phyloP scores from a whole-genome alignment of 176 grass and related monocot species.

The Ensete glaucum region DNA sequence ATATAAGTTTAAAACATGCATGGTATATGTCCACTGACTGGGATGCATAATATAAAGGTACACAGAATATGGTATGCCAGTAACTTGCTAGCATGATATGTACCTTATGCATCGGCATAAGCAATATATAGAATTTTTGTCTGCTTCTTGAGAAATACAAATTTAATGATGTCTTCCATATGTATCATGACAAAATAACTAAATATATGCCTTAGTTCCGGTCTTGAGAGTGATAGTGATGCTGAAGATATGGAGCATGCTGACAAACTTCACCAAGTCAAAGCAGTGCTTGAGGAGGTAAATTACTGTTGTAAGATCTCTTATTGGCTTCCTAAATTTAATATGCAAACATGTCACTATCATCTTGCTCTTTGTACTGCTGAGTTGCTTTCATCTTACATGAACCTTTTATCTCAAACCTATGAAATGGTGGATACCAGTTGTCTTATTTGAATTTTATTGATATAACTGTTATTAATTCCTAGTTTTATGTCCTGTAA shows the following conservation, averaged over 20 bases:
- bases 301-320: not conserved
- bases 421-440: not conserved
- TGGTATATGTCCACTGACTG: too few species aligned
- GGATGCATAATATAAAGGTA: too few species aligned
- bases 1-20: too few species aligned
- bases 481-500: too few species aligned
- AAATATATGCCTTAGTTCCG: conserved; percentile 53
- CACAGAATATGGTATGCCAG: too few species aligned
- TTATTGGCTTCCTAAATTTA: not conserved
- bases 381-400: not conserved
- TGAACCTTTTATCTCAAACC: not conserved
- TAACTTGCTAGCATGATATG: too few species aligned
- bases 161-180: not conserved
- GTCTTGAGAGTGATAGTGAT: conserved; percentile 96
- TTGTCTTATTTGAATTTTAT: not conserved
- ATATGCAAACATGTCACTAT: not conserved
- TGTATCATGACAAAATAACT: not conserved
- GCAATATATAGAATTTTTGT: not conserved
- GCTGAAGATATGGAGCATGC: conserved; percentile 77
- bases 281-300: conserved; percentile 98
- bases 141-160: not conserved
- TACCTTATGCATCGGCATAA: too few species aligned
- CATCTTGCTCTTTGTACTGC: not conserved
- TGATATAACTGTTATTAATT: not conserved
- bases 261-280: conserved; percentile 97